Percentiles rank a stretch among this genome's conserved stretches.
These are phyloP conservation scores for Microstegium vimineum DNA, from an alignment of 176 grass and related monocot genomes.

Conservation along the genomic window DNA sequence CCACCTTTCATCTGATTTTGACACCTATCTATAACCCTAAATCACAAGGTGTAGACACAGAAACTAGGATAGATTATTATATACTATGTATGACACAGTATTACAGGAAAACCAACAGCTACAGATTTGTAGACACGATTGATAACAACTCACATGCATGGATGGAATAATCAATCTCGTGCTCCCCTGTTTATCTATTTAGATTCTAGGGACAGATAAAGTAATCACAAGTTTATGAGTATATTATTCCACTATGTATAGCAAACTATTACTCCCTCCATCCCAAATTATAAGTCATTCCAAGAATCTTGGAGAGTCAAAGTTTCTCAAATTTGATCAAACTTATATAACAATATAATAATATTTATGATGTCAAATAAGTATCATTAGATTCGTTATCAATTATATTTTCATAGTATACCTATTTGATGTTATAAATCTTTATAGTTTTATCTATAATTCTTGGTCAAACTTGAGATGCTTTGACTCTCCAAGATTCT, in stretches of 20 bases:
- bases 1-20: conserved; percentile 44
- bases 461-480: no score
- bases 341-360: no score
- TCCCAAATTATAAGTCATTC: no score
- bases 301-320: no score
- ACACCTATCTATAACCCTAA: conserved; percentile 25
- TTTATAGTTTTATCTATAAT: no score
- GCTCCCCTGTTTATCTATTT: conserved; percentile 8
- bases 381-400: no score
- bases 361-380: no score
- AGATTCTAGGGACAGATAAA: conserved; percentile 15
- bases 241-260: neutral
- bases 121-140: neutral
- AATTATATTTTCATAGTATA: no score
- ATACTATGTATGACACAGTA: neutral
- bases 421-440: no score
- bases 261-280: conserved; percentile 13
- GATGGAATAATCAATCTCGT: conserved; percentile 31
- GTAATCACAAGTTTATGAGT: conserved; percentile 1
- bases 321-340: no score
- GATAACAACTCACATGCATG: conserved; percentile 41
- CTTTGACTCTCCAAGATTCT: no score
- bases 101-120: conserved; percentile 20
- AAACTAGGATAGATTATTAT: conserved; percentile 20
- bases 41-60: conserved; percentile 13